These are phyloP conservation scores for Cerioporus squamosus DNA, from an alignment of 1,284 basidiomycete genomes.

Conservation along the genomic window DNA sequence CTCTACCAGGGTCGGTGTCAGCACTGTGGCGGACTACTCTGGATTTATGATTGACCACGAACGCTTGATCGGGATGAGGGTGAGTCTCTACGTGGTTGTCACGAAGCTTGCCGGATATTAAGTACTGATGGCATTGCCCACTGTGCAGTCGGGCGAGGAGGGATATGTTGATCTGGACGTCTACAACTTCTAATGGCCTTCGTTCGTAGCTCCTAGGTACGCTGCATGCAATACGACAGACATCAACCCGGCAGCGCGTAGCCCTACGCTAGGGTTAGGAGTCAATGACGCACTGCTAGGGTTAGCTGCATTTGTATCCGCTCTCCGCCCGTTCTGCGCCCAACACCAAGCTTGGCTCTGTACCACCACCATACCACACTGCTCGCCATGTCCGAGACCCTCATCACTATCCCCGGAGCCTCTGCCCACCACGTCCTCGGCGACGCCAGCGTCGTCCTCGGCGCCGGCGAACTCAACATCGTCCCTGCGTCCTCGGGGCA, in stretches of 20 bases:
- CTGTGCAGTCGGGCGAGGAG: no score
- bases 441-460: slow-evolving; percentile 26
- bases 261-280: slow-evolving; percentile 18
- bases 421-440: slow-evolving; percentile 33
- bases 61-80: slow-evolving; percentile 20
- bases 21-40: slow-evolving; percentile 7
- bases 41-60: slow-evolving; percentile 22
- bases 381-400: slow-evolving; percentile 7
- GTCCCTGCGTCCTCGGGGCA: not conserved
- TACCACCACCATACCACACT: not conserved
- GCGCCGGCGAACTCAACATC: slow-evolving; percentile 29
- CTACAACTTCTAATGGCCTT: no score
- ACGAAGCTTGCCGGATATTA: slow-evolving; percentile 26
- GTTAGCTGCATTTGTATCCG: no score
- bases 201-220: no score
- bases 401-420: slow-evolving; percentile 29
- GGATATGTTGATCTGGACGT: no score
- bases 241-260: no score
- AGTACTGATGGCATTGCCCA: no score
- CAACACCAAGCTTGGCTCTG: not conserved
- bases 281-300: slow-evolving; percentile 4
- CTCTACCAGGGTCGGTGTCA: not conserved
- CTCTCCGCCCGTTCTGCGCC: slow-evolving; percentile 1
- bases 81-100: slow-evolving; percentile 29
- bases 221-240: no score